Percentiles rank a stretch among this genome's conserved stretches.
These are phyloP conservation scores for Sordariomycetes sp. DNA, from an alignment of 2,329 filamentous ascomycete genomes.

Conservation along the genomic window DNA sequence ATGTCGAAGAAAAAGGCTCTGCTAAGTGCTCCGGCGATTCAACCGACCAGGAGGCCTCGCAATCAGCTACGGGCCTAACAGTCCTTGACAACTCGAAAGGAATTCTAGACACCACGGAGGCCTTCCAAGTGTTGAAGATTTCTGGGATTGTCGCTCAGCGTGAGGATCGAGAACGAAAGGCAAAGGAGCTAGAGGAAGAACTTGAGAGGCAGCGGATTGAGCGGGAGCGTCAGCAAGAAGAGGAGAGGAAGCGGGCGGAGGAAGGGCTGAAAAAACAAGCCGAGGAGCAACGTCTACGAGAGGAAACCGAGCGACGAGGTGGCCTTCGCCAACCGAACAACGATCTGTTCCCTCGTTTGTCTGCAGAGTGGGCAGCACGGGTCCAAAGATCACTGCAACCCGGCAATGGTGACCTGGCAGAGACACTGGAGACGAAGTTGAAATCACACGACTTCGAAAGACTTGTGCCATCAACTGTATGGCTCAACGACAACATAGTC, in stretches of 20 bases:
- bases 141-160: not conserved
- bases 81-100: not conserved
- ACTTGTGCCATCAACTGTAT: slow-evolving; percentile 43
- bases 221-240: not conserved
- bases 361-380: not conserved
- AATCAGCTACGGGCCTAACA: not conserved
- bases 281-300: not conserved
- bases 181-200: slow-evolving; percentile 1
- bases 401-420: not conserved
- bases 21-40: not conserved
- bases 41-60: not conserved
- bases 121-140: not conserved
- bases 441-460: slow-evolving; percentile 51
- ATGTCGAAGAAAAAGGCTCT: not conserved
- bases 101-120: not conserved
- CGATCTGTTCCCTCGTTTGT: slow-evolving; percentile 2
- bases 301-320: not conserved
- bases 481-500: slow-evolving; percentile 71
- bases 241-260: not conserved
- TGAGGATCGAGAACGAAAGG: not conserved
- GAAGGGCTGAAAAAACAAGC: not conserved
- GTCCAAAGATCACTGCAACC: not conserved
- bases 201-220: not conserved
- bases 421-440: slow-evolving; percentile 7
- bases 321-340: slow-evolving; percentile 3